Evolutionary conservation across 768 basidiomycete species (phyloP).

Genomic region (Phlebiopsis gigantea): DNA sequence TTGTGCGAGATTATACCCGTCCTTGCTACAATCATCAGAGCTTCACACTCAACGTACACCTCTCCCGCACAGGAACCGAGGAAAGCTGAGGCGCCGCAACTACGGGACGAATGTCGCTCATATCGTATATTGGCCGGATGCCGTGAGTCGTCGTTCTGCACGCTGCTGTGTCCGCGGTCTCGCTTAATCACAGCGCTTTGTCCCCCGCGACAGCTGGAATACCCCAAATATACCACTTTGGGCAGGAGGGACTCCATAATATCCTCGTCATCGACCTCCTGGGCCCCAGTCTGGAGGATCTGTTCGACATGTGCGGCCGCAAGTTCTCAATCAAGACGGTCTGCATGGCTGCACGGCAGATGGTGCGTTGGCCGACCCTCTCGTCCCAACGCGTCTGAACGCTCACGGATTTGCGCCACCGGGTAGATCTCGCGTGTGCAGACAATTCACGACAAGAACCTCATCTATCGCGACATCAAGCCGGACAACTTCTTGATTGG

Average conservation of each 20-base stretch:
- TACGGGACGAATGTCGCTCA: constrained; percentile 97
- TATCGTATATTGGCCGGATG: constrained; percentile 89
- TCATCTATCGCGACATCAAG: constrained; percentile 99
- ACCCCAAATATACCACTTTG: constrained; percentile 99
- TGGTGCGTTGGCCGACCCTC: constrained; percentile 43
- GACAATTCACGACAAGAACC: constrained; percentile 98
- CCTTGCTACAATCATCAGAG: background rate
- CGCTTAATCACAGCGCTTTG: constrained; percentile 6
- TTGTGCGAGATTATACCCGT: constrained; percentile 57
- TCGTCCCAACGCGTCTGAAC: background rate
- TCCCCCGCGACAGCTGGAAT: constrained; percentile 67
- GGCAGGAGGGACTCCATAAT: constrained; percentile 97
- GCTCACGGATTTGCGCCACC: background rate
- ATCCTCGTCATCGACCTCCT: constrained; percentile 98
- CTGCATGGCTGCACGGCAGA: constrained; percentile 98
- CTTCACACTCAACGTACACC: background rate
- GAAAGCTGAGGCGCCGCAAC: constrained; percentile 95
- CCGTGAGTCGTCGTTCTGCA: constrained; percentile 39
- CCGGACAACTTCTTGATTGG: constrained; percentile 99
- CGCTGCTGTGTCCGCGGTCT: background rate
- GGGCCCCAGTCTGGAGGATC: constrained; percentile 93
- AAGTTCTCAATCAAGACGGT: constrained; percentile 98
- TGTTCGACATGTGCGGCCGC: constrained; percentile 98
- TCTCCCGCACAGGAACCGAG: constrained; percentile 68
- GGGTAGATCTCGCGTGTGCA: constrained; percentile 87